Evolutionary conservation across 371 early-diverging fungal genomes (phyloP), one percentile per base, ranked within the genome.

Genomic region (Blastocladiella emersonii): DNA sequence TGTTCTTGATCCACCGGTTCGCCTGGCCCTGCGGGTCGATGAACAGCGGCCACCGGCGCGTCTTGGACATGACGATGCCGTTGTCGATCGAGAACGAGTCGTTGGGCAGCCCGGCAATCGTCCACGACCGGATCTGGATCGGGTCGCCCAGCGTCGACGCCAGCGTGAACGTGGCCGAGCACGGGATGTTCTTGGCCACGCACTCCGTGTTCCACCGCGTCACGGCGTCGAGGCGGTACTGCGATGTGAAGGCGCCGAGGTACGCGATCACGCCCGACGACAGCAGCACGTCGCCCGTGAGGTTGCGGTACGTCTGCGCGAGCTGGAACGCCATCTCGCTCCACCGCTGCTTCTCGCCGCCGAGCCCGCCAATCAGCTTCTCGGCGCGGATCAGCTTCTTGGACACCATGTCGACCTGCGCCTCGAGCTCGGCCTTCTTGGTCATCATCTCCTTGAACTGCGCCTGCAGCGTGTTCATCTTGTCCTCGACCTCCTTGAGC

Each of bases 21-120:
- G 79, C 79, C 63, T 82, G 80, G 17, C 80, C 80, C 67, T 81
- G 83, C 8, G 81, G 81, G 64, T 82, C 83, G 63, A 82, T 80
- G 12, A 82, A 64, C 17, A 82, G 66, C 19, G 82, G 81, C 80
- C 81, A 82, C 44, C 82, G 65, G 35, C 80, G 59, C 12, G 81
- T 76, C 62, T 80, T 65, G 56, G 75, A 73, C 15, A 79, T 77
- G 63, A 82, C 77, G 35, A 82, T 72, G 21, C 70, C 82, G 64
- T 82, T 82, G 63, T 82, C 82, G n/a, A 78, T 64, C 2, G 74
- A 74, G 19, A 80, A 67, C 0, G 72, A 56, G 63, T 82, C 81
- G 57, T 78, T 71, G 19, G 81, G 83, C 27, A 81, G 67, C 10
- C 81, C 81, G 27, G 66, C 64, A 17, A 80, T 63, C 64, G 77